A percentile compares a stretch with the other conserved stretches of the same genome.
Evolutionary conservation across 108 stramenopile species (phyloP).

Genomic region (Nannochloropsis granulata): DNA sequence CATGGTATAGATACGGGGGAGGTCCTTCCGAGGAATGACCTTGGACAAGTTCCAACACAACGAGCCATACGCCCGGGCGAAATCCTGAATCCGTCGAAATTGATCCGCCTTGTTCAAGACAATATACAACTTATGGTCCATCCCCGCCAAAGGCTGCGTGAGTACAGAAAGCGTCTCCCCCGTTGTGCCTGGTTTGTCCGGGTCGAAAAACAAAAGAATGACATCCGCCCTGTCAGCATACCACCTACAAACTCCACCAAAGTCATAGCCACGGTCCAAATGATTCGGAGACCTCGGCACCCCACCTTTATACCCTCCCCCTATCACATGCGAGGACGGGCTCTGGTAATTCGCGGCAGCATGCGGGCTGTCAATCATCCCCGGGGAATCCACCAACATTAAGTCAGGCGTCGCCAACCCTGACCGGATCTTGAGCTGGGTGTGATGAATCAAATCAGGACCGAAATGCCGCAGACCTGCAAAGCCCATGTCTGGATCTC

Average conservation of each 20-base stretch:
- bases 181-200: constrained; percentile 86
- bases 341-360: not conserved
- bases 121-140: constrained; percentile 98
- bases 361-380: constrained; percentile 80
- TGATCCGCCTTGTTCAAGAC: constrained; percentile 83
- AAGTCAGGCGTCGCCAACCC: constrained; percentile 47
- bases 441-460: constrained; percentile 85
- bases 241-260: constrained; percentile 82
- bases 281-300: not conserved
- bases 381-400: constrained; percentile 84
- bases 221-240: constrained; percentile 95
- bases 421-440: constrained; percentile 67
- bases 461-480: constrained; percentile 72
- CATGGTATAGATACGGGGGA: constrained; percentile 98
- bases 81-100: constrained; percentile 77
- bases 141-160: constrained; percentile 69
- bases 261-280: constrained; percentile 95
- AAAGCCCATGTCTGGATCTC: constrained; percentile 97
- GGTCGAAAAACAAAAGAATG: constrained; percentile 95
- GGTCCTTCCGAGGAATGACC: constrained; percentile 55
- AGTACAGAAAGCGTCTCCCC: constrained; percentile 91
- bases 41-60: constrained; percentile 97
- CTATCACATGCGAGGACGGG: not conserved
- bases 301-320: not conserved
- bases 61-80: constrained; percentile 94